Evolutionary conservation across 805 yeast genomes (phyloP), one percentile per base, ranked within the genome.

Genomic region (Teunomyces cretensis): DNA sequence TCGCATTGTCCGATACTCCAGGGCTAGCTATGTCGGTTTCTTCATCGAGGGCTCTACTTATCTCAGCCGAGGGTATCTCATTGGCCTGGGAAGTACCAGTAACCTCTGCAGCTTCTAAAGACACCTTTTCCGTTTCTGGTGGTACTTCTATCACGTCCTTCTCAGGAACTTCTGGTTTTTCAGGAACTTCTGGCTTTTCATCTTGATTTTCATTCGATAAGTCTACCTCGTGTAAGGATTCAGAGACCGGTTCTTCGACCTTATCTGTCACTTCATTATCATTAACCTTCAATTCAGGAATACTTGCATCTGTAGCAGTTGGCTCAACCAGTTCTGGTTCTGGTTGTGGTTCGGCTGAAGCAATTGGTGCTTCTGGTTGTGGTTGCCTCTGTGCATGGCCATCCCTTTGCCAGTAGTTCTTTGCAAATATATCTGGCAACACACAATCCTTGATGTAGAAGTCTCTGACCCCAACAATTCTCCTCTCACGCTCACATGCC

Each of bases 381-480:
- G 15, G 15, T 12, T 15, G 14, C 4, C 27, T 28, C 33, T 17
- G 11, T 13, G 33, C 15, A 16, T 27, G 31, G 15, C 31, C 33
- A 27, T 16, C 33, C 24, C 47, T 57, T 31, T 50, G 45, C 77
- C 77, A 72, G 55, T 65, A 72, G 52, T 72, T 65, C 54, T 62
- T 67, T 12, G 74, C 71, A 36, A 68, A 59, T 6, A 72, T 67
- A 48, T 70, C 75, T 2, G 75, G 76, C 50, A 72, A 68, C 3
- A 64, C 72, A 51, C 76, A 70, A 45, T 72, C 77, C 62, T 83
- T 85, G 28, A 86, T 70, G 59, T 88, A 88, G 55, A 86, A 88
- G 53, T 88, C 89, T 57, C 96, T 78, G 12, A 94, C 99, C 22
- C 98, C 97, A 35, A 91, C 96, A 45, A 94, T 83, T 58, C 96